Evolutionary conservation across 805 yeast genomes (phyloP).

Genomic region (Barnettozyma siamensis): DNA sequence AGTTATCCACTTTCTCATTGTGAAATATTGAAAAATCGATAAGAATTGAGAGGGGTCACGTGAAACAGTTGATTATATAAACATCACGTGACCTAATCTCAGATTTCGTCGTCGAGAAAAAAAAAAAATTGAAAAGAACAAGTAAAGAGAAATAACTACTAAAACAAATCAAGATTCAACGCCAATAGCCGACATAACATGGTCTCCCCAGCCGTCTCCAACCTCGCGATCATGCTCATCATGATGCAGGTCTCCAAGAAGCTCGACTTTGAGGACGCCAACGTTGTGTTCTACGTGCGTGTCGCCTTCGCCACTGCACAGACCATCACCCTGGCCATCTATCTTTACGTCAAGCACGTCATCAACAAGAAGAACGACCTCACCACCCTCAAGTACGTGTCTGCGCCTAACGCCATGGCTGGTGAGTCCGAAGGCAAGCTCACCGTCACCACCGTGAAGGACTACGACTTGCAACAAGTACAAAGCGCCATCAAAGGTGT

Average conservation of each 20-base stretch:
- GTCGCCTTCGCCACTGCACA: slow-evolving; percentile 64
- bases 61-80: too few species aligned
- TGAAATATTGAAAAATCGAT: too few species aligned
- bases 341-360: slow-evolving; percentile 53
- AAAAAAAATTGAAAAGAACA: too few species aligned
- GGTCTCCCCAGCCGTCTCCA: slow-evolving; percentile 74
- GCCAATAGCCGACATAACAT: not conserved
- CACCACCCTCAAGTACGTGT: slow-evolving; percentile 86
- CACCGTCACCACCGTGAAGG: slow-evolving; percentile 88
- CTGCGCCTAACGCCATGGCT: slow-evolving; percentile 73
- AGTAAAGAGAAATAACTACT: too few species aligned
- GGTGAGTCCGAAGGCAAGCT: slow-evolving; percentile 70
- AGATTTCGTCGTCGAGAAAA: too few species aligned
- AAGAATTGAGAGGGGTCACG: not conserved
- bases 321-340: slow-evolving; percentile 55
- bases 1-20: not conserved
- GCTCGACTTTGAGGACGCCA: slow-evolving; percentile 83
- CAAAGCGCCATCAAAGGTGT: slow-evolving; percentile 74
- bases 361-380: slow-evolving; percentile 78
- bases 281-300: slow-evolving; percentile 68
- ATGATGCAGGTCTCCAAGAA: slow-evolving; percentile 94
- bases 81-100: too few species aligned
- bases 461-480: slow-evolving; percentile 88
- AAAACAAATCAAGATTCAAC: too few species aligned
- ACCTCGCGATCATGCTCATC: slow-evolving; percentile 84